Evolutionary conservation across 1,139 yeast genomes (phyloP), one percentile per base, ranked within the genome.

Genomic region (Kodamaea derodonti): DNA sequence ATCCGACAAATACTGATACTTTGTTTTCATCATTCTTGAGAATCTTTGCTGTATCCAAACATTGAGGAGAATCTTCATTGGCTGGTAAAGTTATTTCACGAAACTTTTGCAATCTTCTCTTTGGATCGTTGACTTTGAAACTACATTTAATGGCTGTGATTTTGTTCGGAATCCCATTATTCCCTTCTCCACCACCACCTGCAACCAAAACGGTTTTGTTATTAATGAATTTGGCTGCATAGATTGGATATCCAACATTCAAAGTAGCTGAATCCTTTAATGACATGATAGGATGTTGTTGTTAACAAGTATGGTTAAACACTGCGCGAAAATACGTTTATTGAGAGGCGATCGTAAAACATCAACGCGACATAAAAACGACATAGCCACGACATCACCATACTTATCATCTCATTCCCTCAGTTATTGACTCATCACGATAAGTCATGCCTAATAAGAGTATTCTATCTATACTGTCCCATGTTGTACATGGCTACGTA

Each of bases 131-230:
- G 25, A 69, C 65, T 40, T 81, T 62, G 54, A 79, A 78, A 47
- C 75, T 73, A 37, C 84, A 65, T 37, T 75, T 65, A 31, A 82
- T 60, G 13, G 84, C 87, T n/a, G 88, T 79, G 47, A 90, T 67
- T 55, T 84, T 87, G 58, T 90, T 90, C 30, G 92, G 85, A 37
- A 88, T 78, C 29, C 96, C 97, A 52, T 86, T 70, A 51, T 76
- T 81, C 12, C 95, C 95, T 57, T 86, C 95, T 26, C 97, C 97
- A 25, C 97, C 97, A 30, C 97, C 98, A 28, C 98, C 98, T 4
- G 88, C 78, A 20, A 84, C 84, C 34, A 88, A 58, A 24, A 88
- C 58, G 3, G 81, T 74, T 45, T 70, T 65, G 46, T 80, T 72
- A 47, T 77, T 70, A 35, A 81, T 66, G 54, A 86, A 90, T 44